A percentile compares a stretch with the other conserved stretches of the same genome.
Evolutionary conservation across 2,329 filamentous ascomycete genomes (phyloP).

Genomic region (Aspergillus tanneri): DNA sequence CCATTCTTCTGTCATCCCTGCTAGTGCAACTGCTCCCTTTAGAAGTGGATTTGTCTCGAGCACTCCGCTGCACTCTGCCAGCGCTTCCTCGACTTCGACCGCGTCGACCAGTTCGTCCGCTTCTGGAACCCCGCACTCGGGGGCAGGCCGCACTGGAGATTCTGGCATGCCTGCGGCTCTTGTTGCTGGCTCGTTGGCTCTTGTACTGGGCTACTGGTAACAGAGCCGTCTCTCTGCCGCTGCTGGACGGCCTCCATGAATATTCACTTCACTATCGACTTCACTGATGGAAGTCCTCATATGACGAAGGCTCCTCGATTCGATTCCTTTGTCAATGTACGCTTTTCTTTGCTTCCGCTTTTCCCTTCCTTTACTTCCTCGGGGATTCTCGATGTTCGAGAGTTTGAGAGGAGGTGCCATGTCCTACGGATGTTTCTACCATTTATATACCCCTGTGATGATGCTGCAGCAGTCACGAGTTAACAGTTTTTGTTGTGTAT

Average conservation of each 20-base stretch:
- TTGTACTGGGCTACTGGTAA: slow-evolving; percentile 40
- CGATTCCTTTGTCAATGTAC: slow-evolving; percentile 3
- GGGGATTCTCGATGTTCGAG: slow-evolving; percentile 5
- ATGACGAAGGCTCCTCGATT: not conserved
- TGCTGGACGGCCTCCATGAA: too few species aligned
- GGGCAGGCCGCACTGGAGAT: slow-evolving; percentile 21
- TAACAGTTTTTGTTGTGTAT: too few species aligned
- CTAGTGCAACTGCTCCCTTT: slow-evolving; percentile 20
- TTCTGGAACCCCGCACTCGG: slow-evolving; percentile 14
- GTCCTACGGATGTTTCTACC: slow-evolving; percentile 23
- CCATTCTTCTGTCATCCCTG: slow-evolving; percentile 30
- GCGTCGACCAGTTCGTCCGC: slow-evolving; percentile 18
- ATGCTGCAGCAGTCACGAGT: too few species aligned
- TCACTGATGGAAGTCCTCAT: not conserved
- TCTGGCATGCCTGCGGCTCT: slow-evolving; percentile 32
- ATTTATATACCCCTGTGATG: slow-evolving; percentile 35
- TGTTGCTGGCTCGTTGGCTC: slow-evolving; percentile 39
- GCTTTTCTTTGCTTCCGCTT: slow-evolving; percentile 21
- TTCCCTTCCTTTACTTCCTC: not conserved
- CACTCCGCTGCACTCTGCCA: not conserved
- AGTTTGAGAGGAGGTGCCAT: slow-evolving; percentile 10
- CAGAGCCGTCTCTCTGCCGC: not conserved
- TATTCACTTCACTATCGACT: too few species aligned
- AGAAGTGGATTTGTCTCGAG: slow-evolving; percentile 3
- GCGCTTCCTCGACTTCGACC: slow-evolving; percentile 13